Evolutionary conservation across 140 eudicot genomes (phyloP).

Genomic region (Cichorium intybus): DNA sequence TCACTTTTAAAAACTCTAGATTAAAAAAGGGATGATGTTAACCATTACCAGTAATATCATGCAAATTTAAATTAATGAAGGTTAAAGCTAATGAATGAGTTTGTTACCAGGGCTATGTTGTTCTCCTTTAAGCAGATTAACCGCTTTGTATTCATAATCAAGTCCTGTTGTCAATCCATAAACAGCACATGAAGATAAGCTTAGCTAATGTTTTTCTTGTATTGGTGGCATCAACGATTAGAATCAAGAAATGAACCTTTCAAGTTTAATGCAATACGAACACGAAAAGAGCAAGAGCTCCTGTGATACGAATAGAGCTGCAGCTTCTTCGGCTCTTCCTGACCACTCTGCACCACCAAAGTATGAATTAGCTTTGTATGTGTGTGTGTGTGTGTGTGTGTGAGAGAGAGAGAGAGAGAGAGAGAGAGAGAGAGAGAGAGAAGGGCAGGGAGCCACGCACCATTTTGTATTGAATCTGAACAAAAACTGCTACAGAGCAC

Average conservation of each 20-base stretch:
- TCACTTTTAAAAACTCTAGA: constrained; percentile 63
- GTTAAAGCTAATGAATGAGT: not conserved
- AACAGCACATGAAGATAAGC: not conserved
- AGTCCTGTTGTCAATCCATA: constrained; percentile 45
- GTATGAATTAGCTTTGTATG: constrained; percentile 1
- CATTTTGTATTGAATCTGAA: not conserved
- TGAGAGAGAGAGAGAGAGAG: not conserved
- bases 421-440: not conserved
- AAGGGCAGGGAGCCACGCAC: not conserved
- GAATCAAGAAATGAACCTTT: constrained; percentile 45
- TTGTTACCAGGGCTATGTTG: constrained; percentile 59
- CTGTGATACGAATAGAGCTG: constrained; percentile 64
- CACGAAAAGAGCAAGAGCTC: constrained; percentile 82
- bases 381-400: not conserved
- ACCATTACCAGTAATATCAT: not conserved
- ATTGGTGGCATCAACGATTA: not conserved
- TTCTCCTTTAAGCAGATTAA: constrained; percentile 69
- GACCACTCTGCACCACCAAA: constrained; percentile 18
- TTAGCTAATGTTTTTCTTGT: constrained; percentile 1
- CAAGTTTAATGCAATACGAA: constrained; percentile 78
- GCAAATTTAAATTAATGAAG: constrained; percentile 6
- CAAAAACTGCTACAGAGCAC: not conserved
- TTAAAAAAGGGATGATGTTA: not conserved
- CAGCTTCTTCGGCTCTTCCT: constrained; percentile 46
- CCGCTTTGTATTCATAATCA: constrained; percentile 70